Evolutionary conservation across 176 grass and related monocot species (phyloP).

Genomic region (sorghum (Sorghum bicolor)): DNA sequence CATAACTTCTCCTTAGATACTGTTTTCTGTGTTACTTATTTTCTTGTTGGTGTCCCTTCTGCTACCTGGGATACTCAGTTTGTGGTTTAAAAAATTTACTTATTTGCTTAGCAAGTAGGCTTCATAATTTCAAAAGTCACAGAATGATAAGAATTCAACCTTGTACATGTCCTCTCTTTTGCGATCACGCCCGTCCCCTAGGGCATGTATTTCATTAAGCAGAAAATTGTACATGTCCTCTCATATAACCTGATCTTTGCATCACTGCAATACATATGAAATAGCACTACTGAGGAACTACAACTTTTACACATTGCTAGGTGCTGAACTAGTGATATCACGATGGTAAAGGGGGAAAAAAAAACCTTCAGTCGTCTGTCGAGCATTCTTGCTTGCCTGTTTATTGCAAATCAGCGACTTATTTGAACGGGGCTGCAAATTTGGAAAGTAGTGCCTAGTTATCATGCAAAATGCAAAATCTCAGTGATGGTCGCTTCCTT

Average conservation of each 20-base stretch:
- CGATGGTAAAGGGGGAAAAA: background rate
- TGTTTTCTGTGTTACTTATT: background rate
- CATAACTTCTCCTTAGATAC: background rate
- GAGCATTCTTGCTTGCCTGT: background rate
- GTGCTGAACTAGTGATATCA: background rate
- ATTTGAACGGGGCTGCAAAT: background rate
- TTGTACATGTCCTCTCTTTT: constrained; percentile 5
- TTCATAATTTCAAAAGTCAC: background rate
- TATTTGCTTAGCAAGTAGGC: background rate
- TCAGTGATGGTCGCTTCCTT: constrained; percentile 29
- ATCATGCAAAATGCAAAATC: background rate
- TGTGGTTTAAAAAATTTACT: background rate
- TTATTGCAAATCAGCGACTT: background rate
- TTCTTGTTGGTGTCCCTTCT: background rate
- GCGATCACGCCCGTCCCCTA: no score
- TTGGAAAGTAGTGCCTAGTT: background rate
- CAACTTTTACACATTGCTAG: background rate
- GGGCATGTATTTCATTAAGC: no score
- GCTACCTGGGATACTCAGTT: background rate
- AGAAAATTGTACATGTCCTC: constrained; percentile 5
- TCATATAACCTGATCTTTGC: background rate
- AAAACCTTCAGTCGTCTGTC: background rate
- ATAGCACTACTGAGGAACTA: constrained; percentile 10
- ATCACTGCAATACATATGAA: constrained; percentile 14
- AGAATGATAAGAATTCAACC: constrained; percentile 1